These are phyloP conservation scores for Apiospora saccharicola DNA, from an alignment of 2,329 filamentous ascomycete species.

Conservation along the genomic window DNA sequence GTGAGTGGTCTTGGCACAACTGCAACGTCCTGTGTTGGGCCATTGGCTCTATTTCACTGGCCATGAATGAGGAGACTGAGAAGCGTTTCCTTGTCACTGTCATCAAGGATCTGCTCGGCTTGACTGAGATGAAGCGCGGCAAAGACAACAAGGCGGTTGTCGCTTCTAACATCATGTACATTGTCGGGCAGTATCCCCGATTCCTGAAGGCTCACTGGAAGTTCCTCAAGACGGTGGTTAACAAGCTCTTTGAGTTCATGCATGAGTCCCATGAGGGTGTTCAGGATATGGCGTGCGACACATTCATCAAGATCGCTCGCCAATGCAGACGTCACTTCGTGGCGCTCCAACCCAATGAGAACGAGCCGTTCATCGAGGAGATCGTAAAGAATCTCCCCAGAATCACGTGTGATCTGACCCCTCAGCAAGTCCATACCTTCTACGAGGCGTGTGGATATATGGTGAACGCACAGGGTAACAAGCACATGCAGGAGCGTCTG, in stretches of 20 bases:
- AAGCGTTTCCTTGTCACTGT: constrained; percentile 98
- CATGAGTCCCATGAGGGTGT: constrained; percentile 99
- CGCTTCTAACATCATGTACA: constrained; percentile 99
- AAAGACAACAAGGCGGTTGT: constrained; percentile 99
- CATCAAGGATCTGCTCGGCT: constrained; percentile 94
- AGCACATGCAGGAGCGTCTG: constrained; percentile 89
- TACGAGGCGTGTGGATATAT: constrained; percentile 99
- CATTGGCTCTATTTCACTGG: constrained; percentile 96
- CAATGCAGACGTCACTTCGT: constrained; percentile 98
- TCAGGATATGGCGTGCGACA: constrained; percentile 99
- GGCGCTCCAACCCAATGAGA: constrained; percentile 91
- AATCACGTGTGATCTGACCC: constrained; percentile 93
- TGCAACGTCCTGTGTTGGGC: constrained; percentile 99
- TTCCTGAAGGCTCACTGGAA: constrained; percentile 99
- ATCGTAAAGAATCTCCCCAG: constrained; percentile 95
- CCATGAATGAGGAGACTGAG: constrained; percentile 99
- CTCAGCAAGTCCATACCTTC: constrained; percentile 98
- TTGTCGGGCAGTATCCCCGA: constrained; percentile 96
- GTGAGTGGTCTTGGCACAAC: constrained; percentile 99
- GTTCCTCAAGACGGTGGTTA: constrained; percentile 98
- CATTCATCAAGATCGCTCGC: constrained; percentile 99
- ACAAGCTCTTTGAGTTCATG: constrained; percentile 99
- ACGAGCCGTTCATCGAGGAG: constrained; percentile 96
- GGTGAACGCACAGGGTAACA: constrained; percentile 97
- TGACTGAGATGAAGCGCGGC: constrained; percentile 99